Evolutionary conservation across 257 asterid genomes (phyloP).

Genomic region (Solanum acaule): DNA sequence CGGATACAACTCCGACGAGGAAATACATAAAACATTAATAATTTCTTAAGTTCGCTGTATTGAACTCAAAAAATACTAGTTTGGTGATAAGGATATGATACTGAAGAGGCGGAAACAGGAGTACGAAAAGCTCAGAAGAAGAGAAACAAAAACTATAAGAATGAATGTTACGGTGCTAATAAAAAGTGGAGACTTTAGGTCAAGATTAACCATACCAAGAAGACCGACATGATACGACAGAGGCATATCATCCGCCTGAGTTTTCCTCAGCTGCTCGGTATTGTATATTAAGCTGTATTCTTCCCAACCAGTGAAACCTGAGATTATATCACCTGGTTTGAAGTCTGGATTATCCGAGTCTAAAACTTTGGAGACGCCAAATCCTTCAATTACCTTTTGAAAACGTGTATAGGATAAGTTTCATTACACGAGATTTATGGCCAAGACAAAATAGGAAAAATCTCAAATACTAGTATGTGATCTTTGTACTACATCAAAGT

Average conservation of each 20-base stretch:
- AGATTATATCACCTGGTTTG: slow-evolving; percentile 65
- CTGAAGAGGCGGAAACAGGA: not conserved
- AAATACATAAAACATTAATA: not conserved
- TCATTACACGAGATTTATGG: not conserved
- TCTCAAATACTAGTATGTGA: not conserved
- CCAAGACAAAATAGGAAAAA: not conserved
- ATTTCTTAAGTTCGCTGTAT: not conserved
- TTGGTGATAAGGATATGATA: not conserved
- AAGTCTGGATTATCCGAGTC: slow-evolving; percentile 63
- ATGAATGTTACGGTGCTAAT: not conserved
- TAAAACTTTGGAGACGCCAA: slow-evolving; percentile 67
- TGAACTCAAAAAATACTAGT: not conserved
- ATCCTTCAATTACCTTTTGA: slow-evolving; percentile 69
- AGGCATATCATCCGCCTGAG: slow-evolving; percentile 47
- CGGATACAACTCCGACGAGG: too few species aligned
- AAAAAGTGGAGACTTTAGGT: not conserved
- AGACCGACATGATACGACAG: slow-evolving; percentile 72
- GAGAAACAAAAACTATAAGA: not conserved
- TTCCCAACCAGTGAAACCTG: slow-evolving; percentile 91
- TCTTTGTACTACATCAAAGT: not conserved
- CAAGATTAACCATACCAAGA: slow-evolving; percentile 40
- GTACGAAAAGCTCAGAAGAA: not conserved
- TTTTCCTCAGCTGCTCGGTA: slow-evolving; percentile 51
- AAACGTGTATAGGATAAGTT: not conserved
- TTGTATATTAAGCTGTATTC: slow-evolving; percentile 63